These are phyloP conservation scores for Aspergillus sp. DNA, from an alignment of 2,329 filamentous ascomycete genomes.

Conservation along the genomic window DNA sequence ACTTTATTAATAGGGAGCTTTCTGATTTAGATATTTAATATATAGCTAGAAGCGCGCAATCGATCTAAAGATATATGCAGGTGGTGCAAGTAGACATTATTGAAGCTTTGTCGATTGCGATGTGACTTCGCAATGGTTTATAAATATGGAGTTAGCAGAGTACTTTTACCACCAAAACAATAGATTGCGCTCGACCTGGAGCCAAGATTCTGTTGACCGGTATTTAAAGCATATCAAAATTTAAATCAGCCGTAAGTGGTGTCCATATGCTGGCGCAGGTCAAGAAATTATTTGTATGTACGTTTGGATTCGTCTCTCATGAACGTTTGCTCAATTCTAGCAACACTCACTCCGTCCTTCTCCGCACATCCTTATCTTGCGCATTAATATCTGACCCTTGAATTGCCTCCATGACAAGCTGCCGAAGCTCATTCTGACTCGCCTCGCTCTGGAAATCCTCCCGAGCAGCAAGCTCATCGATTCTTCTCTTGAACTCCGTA, in stretches of 20 bases:
- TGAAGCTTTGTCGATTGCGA: no score
- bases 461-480: constrained; percentile 82
- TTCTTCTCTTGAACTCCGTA: constrained; percentile 77
- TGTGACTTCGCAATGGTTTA: no score
- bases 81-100: no score
- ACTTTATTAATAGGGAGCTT: no score
- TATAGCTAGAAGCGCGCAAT: background rate
- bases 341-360: constrained; percentile 55
- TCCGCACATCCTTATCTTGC: constrained; percentile 63
- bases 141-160: no score
- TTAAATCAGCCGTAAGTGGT: background rate
- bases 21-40: background rate
- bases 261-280: background rate
- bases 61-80: background rate
- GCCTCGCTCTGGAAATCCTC: constrained; percentile 80
- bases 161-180: no score
- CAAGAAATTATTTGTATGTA: background rate
- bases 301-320: constrained; percentile 5
- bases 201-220: no score
- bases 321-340: background rate
- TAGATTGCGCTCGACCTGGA: no score
- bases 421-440: constrained; percentile 75
- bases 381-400: constrained; percentile 62
- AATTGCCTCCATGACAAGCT: constrained; percentile 78
- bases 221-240: no score